Evolutionary conservation across 164 flowering plant species (phyloP).

Genomic region (Dillenia turbinata): DNA sequence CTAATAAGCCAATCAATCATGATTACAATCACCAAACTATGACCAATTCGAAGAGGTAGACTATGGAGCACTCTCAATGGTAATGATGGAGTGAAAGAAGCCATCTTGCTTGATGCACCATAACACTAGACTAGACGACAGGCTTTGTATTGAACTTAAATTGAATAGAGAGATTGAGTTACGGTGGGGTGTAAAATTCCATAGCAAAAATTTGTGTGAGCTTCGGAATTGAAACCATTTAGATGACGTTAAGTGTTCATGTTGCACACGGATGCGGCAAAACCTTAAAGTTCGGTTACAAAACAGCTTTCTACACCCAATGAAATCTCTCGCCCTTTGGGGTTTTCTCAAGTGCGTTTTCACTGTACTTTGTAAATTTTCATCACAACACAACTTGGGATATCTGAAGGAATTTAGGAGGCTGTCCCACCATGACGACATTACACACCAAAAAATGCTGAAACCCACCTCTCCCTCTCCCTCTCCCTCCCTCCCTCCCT

Average conservation of each 20-base stretch:
- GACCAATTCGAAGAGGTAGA: too few relatives aligned
- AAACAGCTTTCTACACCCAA: not conserved
- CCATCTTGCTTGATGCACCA: too few relatives aligned
- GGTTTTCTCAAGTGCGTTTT: constrained; percentile 15
- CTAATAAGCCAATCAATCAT: too few relatives aligned
- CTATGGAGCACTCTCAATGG: too few relatives aligned
- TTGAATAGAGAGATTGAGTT: too few relatives aligned
- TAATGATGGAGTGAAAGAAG: too few relatives aligned
- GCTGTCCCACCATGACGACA: constrained; percentile 24
- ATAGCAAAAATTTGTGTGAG: not conserved
- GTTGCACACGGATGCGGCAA: too few relatives aligned
- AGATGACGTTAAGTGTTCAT: too few relatives aligned
- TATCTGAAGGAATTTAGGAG: not conserved
- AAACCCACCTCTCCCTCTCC: constrained; percentile 2
- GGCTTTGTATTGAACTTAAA: too few relatives aligned
- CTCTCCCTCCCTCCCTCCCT: constrained; percentile 3
- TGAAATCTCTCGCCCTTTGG: constrained; percentile 1
- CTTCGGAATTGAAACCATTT: not conserved
- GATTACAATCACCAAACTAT: too few relatives aligned
- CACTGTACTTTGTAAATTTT: constrained; percentile 7
- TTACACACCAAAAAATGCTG: constrained; percentile 3
- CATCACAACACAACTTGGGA: not conserved
- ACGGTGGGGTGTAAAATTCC: not conserved
- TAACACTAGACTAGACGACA: too few relatives aligned
- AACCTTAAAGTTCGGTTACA: not conserved